phyloP scores from a whole-genome alignment of 2,329 filamentous ascomycete species.

The Alternaria ethzedia region DNA sequence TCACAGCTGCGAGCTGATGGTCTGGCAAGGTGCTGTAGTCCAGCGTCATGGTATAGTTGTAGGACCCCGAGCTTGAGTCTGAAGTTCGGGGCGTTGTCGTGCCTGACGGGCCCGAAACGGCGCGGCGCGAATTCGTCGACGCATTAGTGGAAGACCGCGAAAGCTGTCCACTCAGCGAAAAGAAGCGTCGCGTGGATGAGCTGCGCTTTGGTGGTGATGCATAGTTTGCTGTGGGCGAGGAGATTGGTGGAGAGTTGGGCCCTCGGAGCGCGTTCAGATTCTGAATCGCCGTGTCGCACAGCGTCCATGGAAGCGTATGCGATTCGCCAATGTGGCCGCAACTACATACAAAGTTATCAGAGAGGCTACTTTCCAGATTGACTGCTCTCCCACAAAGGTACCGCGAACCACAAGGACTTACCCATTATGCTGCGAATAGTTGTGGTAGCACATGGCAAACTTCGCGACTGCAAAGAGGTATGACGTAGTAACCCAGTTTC shows the following conservation, averaged over 20 bases:
- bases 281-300: conserved; percentile 33
- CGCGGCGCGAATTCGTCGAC: conserved; percentile 26
- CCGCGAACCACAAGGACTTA: neutral
- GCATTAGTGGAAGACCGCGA: conserved; percentile 29
- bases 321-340: conserved; percentile 43
- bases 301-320: conserved; percentile 33
- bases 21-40: conserved; percentile 34
- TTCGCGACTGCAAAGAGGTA: neutral
- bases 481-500: conserved; percentile 16
- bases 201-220: conserved; percentile 27
- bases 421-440: conserved; percentile 41
- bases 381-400: neutral
- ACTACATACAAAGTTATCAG: conserved; percentile 4
- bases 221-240: conserved; percentile 14
- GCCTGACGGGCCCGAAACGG: conserved; percentile 21
- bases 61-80: conserved; percentile 16
- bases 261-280: conserved; percentile 33
- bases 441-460: conserved; percentile 38
- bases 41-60: conserved; percentile 11
- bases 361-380: neutral
- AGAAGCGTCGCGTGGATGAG: conserved; percentile 33
- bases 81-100: conserved; percentile 19
- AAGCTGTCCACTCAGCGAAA: conserved; percentile 32
- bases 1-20: conserved; percentile 31
- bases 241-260: conserved; percentile 36